phyloP scores from a whole-genome alignment of 352 stramenopile genomes.

The Globisporangium cylindrosporum region DNA sequence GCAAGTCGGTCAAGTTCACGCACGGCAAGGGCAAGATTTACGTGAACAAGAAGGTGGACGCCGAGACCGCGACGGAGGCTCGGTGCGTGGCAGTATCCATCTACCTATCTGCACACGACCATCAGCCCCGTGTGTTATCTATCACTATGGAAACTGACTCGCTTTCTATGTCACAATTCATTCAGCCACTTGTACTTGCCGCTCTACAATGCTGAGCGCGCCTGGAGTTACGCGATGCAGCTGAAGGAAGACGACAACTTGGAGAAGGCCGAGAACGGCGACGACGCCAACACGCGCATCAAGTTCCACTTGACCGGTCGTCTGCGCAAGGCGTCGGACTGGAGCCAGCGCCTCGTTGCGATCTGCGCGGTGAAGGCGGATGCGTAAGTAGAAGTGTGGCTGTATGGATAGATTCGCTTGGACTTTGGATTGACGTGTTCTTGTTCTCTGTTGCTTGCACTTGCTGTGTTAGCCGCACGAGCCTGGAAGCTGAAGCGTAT shows the following conservation, averaged over 20 bases:
- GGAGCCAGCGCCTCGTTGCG: slow-evolving; percentile 76
- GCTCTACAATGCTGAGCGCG: slow-evolving; percentile 89
- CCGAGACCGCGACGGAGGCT: slow-evolving; percentile 65
- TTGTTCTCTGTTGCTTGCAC: neutral
- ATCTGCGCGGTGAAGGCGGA: slow-evolving; percentile 80
- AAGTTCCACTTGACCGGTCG: slow-evolving; percentile 88
- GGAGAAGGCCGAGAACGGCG: slow-evolving; percentile 82
- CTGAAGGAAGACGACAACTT: slow-evolving; percentile 87
- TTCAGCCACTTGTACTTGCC: slow-evolving; percentile 75
- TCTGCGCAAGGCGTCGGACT: slow-evolving; percentile 85
- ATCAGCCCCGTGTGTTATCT: neutral
- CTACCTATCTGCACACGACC: neutral
- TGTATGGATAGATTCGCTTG: neutral
- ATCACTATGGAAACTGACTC: slow-evolving; percentile 1
- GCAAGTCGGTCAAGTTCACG: slow-evolving; percentile 87
- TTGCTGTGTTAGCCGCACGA: slow-evolving; percentile 53
- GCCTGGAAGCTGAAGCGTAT: slow-evolving; percentile 87
- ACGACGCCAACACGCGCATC: slow-evolving; percentile 85
- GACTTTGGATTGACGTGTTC: neutral
- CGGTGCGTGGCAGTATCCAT: slow-evolving; percentile 25
- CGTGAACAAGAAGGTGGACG: slow-evolving; percentile 82
- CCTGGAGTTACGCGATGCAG: slow-evolving; percentile 91
- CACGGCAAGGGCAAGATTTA: slow-evolving; percentile 86
- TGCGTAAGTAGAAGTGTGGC: slow-evolving; percentile 36
- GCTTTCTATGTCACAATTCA: neutral